Conservation (phyloP, 2,329 filamentous ascomycete species). For the Fusarium decemcellulare region DNA sequence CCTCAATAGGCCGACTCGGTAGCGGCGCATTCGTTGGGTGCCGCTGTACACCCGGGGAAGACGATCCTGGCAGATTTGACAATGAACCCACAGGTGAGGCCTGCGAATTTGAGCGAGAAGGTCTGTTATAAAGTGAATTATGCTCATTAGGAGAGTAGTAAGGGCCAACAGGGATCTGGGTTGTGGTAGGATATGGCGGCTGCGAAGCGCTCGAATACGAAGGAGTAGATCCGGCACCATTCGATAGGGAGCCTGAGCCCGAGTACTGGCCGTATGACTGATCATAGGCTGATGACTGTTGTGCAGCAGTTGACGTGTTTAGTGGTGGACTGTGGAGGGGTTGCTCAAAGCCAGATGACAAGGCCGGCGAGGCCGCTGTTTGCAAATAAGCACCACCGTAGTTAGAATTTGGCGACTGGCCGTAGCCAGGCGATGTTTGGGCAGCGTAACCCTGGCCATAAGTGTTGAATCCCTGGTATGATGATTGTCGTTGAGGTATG, state of each 20-base stretch:
- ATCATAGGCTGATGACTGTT: conserved; percentile 54
- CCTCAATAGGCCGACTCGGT: conserved; percentile 66
- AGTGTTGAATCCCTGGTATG: conserved; percentile 63
- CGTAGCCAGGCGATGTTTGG: conserved; percentile 53
- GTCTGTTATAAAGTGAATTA: conserved; percentile 59
- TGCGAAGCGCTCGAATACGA: conserved; percentile 55
- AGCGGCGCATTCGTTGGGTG: conserved; percentile 73
- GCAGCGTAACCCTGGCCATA: conserved; percentile 61
- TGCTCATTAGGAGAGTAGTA: conserved; percentile 64
- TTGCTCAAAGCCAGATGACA: conserved; percentile 58
- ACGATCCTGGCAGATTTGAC: conserved; percentile 54
- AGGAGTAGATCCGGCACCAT: conserved; percentile 56
- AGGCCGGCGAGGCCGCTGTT: conserved; percentile 47
- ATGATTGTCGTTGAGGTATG: conserved; percentile 65
- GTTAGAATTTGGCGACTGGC: conserved; percentile 55
- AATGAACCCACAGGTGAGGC: conserved; percentile 64
- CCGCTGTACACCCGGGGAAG: conserved; percentile 63
- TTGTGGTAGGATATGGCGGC: conserved; percentile 66
- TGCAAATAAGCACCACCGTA: conserved; percentile 49
- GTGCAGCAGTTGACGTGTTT: conserved; percentile 44
- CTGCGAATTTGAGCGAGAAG: conserved; percentile 65
- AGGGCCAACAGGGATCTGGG: conserved; percentile 68
- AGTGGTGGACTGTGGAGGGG: conserved; percentile 55
- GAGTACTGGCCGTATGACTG: conserved; percentile 55
- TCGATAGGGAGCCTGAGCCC: conserved; percentile 53